Percentiles rank a stretch among this genome's conserved stretches.
Evolutionary conservation across 805 yeast genomes (phyloP).

Genomic region (Yamadazyma akitaensis): DNA sequence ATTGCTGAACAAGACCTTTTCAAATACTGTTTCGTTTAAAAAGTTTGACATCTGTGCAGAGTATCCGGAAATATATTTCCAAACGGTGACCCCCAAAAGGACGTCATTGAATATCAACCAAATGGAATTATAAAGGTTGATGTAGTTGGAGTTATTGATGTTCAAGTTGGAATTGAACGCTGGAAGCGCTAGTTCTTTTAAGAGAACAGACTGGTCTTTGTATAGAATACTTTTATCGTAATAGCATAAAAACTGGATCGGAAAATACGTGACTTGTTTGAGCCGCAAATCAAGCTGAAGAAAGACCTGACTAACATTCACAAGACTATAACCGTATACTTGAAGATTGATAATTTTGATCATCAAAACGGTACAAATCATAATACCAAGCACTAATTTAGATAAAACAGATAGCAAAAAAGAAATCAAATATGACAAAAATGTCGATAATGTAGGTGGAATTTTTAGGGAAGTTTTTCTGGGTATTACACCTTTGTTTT

Average conservation of each 20-base stretch:
- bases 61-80: conserved; percentile 41
- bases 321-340: conserved; percentile 22
- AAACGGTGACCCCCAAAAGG: conserved; percentile 63
- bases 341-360: conserved; percentile 28
- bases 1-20: conserved; percentile 41
- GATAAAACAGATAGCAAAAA: conserved; percentile 11
- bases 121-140: conserved; percentile 76
- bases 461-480: no score
- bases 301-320: conserved; percentile 56
- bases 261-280: conserved; percentile 74
- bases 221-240: conserved; percentile 41
- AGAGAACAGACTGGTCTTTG: conserved; percentile 34
- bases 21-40: conserved; percentile 29
- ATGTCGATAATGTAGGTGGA: neutral
- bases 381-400: conserved; percentile 14
- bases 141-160: conserved; percentile 52
- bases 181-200: conserved; percentile 41
- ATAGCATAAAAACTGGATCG: conserved; percentile 68
- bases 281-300: conserved; percentile 77
- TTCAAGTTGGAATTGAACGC: conserved; percentile 34
- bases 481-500: neutral
- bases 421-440: neutral
- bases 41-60: conserved; percentile 17
- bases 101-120: conserved; percentile 88
- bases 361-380: conserved; percentile 15